Conservation (phyloP, 1,139 yeast genomes). For the Geotrichum candidum region DNA sequence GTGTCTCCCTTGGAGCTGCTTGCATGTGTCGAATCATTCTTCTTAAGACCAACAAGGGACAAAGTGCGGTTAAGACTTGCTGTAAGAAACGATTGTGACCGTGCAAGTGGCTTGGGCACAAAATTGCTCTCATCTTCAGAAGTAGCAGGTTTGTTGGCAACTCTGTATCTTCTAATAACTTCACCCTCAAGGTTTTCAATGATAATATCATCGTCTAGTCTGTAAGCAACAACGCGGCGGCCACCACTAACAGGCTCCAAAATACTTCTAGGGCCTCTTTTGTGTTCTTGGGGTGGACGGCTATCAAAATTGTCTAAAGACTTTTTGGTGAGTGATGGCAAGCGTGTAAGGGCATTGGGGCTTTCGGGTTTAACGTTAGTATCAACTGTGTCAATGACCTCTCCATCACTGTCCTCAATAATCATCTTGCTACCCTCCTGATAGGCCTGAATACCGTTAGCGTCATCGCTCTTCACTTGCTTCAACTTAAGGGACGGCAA, state of each 20-base stretch:
- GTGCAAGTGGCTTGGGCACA: conserved; percentile 3
- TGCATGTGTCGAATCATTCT: background rate
- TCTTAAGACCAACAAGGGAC: conserved; percentile 25
- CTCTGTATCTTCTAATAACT: conserved; percentile 71
- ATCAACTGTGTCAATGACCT: conserved; percentile 46
- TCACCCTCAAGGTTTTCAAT: conserved; percentile 94
- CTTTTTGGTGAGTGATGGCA: background rate
- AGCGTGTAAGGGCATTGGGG: background rate
- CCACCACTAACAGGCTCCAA: background rate
- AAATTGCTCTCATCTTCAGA: conserved; percentile 9
- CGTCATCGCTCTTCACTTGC: background rate
- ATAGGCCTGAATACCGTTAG: conserved; percentile 46
- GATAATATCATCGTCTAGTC: conserved; percentile 63
- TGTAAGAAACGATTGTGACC: conserved; percentile 5
- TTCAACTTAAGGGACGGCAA: background rate
- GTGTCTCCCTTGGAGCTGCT: conserved; percentile 6
- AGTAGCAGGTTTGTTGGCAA: conserved; percentile 28
- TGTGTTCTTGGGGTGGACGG: background rate
- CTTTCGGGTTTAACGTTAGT: conserved; percentile 2
- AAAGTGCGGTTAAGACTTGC: conserved; percentile 24
- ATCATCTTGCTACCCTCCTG: conserved; percentile 66
- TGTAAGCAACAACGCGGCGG: conserved; percentile 47
- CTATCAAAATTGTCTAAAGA: background rate
- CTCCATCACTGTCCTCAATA: conserved; percentile 80
- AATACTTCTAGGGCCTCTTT: background rate